phyloP scores from a whole-genome alignment of 2,329 filamentous ascomycete species.

The Mollisiaceae sp. region DNA sequence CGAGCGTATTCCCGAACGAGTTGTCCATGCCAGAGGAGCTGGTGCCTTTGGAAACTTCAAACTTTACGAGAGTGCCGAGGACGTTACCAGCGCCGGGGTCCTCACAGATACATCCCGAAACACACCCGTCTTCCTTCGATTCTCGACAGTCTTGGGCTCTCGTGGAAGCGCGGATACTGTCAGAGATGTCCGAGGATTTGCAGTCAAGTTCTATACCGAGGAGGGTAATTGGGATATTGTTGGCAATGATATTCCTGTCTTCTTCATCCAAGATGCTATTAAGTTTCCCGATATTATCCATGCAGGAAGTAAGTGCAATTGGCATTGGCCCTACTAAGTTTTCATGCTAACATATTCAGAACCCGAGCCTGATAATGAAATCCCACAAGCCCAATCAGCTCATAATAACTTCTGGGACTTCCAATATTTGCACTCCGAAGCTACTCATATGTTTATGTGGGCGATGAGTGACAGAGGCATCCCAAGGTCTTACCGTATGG shows the following conservation, averaged over 20 bases:
- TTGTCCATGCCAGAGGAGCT: constrained; percentile 69
- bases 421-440: constrained; percentile 68
- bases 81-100: constrained; percentile 67
- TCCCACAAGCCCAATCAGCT: constrained; percentile 72
- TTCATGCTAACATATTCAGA: constrained; percentile 59
- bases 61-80: constrained; percentile 64
- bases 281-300: constrained; percentile 74
- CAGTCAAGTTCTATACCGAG: constrained; percentile 77
- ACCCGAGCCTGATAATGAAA: constrained; percentile 72
- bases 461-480: constrained; percentile 76
- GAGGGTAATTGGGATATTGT: constrained; percentile 80
- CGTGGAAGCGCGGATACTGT: constrained; percentile 81
- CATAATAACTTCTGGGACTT: constrained; percentile 85
- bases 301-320: constrained; percentile 43
- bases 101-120: constrained; percentile 70
- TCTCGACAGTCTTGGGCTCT: constrained; percentile 79
- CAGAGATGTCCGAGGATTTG: constrained; percentile 82
- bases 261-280: constrained; percentile 77
- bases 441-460: constrained; percentile 83
- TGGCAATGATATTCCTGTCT: constrained; percentile 76
- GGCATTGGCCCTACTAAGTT: constrained; percentile 4
- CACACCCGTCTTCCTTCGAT: constrained; percentile 73
- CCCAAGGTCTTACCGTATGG: constrained; percentile 79
- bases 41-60: constrained; percentile 72
- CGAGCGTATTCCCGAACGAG: constrained; percentile 69